Evolutionary conservation across 257 asterid species (phyloP).

Genomic region (Schizonepeta tenuifolia): DNA sequence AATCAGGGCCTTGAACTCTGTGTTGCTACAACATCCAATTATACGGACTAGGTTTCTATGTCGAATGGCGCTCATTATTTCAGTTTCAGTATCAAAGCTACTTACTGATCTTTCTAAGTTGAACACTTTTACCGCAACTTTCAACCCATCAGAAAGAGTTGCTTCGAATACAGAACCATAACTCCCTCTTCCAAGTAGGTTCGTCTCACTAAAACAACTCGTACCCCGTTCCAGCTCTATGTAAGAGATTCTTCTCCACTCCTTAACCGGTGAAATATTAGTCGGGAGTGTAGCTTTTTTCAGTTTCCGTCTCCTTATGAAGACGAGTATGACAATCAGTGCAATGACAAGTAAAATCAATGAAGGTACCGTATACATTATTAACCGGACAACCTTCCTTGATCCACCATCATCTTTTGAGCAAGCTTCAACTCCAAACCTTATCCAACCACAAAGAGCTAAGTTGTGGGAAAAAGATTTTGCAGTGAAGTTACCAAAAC

Average conservation of each 20-base stretch:
- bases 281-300: background rate
- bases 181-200: conserved; percentile 18
- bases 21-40: conserved; percentile 37
- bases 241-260: conserved; percentile 11
- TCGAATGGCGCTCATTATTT: conserved; percentile 27
- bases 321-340: background rate
- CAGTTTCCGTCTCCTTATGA: background rate
- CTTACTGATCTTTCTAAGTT: conserved; percentile 26
- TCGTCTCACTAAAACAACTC: background rate
- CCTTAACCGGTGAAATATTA: background rate
- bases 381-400: background rate
- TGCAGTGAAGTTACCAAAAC: conserved; percentile 14
- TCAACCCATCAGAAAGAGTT: background rate
- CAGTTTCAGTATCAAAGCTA: conserved; percentile 41
- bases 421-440: conserved; percentile 6
- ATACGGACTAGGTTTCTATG: conserved; percentile 40
- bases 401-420: background rate
- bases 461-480: conserved; percentile 16
- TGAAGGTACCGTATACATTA: background rate
- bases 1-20: conserved; percentile 40
- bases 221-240: conserved; percentile 2
- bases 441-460: background rate
- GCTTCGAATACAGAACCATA: conserved; percentile 15
- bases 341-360: background rate
- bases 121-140: conserved; percentile 23